Evolutionary conservation across 2,329 filamentous ascomycete genomes (phyloP), one percentile per base, ranked within the genome.

Genomic region (Scytalidium sp.): DNA sequence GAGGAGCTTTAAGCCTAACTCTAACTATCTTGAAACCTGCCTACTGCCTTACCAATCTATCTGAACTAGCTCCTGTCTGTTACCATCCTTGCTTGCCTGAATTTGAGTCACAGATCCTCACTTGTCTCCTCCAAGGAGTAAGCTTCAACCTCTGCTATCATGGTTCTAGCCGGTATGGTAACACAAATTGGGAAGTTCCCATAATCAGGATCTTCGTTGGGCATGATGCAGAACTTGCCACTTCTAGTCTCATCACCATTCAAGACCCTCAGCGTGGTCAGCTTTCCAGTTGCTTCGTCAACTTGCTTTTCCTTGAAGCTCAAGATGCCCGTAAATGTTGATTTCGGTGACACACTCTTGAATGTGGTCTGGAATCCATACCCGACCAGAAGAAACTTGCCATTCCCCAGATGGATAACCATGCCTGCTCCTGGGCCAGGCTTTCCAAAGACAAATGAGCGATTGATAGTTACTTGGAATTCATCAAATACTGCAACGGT

Each of bases 111-210:
- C 32, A 36, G 17, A 36, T 36, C 32, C 32, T 36, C 32, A 36
- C 32, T 36, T 9, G 32, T 36, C 32, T 55, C 50, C 7, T 58
- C 50, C 22, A 56, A 46, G 19, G 54, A 64, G 54, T 74, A 74
- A 0, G 66, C 64, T 40, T 72, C 63, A 3, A 70, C 61, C 45
- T 73, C 67, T 0, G 73, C 73, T 51, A 78, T 73, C 41, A 67
- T 70, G 2, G 78, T 81, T 47, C 70, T 62, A 0, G 76, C 75
- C 1, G 77, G 78, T 25, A 80, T 74, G 0, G 76, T 81, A 1
- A 81, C 71, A 21, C 71, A 71, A 25, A 80, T 81, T 0, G 76
- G 76, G 50, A 80, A 80, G 0, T 74, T 75, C 1, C 78, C 78
- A 58, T 81, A 81, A 52, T 81, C 77, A 0, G 77, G 76, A 27